Percentiles rank a stretch among this genome's conserved stretches.
Evolutionary conservation across 345 rosid genomes (phyloP).

Genomic region (Mallotus nudiflorus): DNA sequence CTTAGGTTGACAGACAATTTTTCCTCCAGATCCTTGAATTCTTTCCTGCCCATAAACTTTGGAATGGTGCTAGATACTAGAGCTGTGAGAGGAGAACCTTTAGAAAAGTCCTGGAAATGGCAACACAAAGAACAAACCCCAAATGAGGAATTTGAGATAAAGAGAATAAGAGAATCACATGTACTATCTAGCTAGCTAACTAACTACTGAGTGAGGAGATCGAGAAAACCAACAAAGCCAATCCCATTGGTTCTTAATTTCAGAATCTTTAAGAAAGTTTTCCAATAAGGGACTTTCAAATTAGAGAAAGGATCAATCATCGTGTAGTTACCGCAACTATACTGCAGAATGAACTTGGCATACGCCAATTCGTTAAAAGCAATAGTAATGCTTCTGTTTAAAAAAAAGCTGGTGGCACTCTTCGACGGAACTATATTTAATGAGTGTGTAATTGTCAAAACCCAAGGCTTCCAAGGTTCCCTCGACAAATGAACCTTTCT

Average conservation of each 20-base stretch:
- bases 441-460: conserved; percentile 12
- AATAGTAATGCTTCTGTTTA: conserved; percentile 22
- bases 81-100: conserved; percentile 12
- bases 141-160: too few relatives aligned
- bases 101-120: conserved; percentile 1
- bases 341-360: conserved; percentile 19
- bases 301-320: conserved; percentile 15
- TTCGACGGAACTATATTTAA: conserved; percentile 9
- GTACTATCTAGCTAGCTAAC: too few relatives aligned
- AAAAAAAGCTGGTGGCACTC: conserved; percentile 26
- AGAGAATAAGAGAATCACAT: too few relatives aligned
- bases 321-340: too few relatives aligned
- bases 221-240: conserved; percentile 32
- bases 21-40: neutral
- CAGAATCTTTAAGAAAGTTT: too few relatives aligned
- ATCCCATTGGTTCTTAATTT: conserved; percentile 29
- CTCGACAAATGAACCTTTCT: conserved; percentile 30
- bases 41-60: neutral
- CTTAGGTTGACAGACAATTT: neutral
- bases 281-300: neutral
- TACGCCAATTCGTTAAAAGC: conserved; percentile 38
- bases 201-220: too few relatives aligned
- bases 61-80: conserved; percentile 10
- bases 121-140: neutral
- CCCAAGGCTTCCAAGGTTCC: conserved; percentile 26